Percentiles rank a stretch among this genome's conserved stretches.
These are phyloP conservation scores for Fonsecaea pugnacius DNA, from an alignment of 2,329 filamentous ascomycete species.

Conservation along the genomic window DNA sequence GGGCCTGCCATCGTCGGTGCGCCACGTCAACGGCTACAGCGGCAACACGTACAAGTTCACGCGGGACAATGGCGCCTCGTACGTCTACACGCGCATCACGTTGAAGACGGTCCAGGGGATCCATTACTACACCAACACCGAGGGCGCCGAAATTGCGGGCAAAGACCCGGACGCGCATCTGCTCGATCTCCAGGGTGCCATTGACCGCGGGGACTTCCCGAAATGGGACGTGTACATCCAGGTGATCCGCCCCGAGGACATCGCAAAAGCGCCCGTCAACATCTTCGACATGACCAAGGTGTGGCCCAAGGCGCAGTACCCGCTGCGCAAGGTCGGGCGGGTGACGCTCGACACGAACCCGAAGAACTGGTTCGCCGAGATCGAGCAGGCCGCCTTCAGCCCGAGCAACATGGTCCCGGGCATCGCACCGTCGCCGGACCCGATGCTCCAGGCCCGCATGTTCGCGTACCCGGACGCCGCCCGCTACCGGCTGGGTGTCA, in stretches of 20 bases:
- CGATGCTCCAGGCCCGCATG: slow-evolving; percentile 65
- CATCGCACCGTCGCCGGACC: slow-evolving; percentile 65
- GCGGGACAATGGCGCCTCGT: slow-evolving; percentile 65
- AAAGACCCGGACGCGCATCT: slow-evolving; percentile 67
- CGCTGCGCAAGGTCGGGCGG: slow-evolving; percentile 62
- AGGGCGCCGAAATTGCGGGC: slow-evolving; percentile 60
- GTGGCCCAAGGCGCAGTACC: slow-evolving; percentile 66
- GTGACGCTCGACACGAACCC: slow-evolving; percentile 68
- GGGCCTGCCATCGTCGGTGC: slow-evolving; percentile 67
- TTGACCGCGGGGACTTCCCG: slow-evolving; percentile 64
- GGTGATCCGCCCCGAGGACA: slow-evolving; percentile 65
- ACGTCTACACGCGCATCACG: slow-evolving; percentile 69
- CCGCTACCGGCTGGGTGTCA: slow-evolving; percentile 47
- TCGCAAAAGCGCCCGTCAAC: slow-evolving; percentile 64
- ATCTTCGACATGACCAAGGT: slow-evolving; percentile 72
- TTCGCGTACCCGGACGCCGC: slow-evolving; percentile 65
- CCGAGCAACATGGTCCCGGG: slow-evolving; percentile 69
- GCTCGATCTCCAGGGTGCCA: slow-evolving; percentile 67
- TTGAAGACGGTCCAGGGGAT: slow-evolving; percentile 66
- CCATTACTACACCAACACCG: slow-evolving; percentile 63
- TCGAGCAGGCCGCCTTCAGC: slow-evolving; percentile 69
- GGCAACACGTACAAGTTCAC: slow-evolving; percentile 70
- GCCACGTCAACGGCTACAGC: slow-evolving; percentile 70
- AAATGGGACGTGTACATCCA: slow-evolving; percentile 69
- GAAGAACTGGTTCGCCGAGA: slow-evolving; percentile 70